Percentiles rank a stretch among this genome's conserved stretches.
Conservation (phyloP, 257 asterid species). For the Nicotiana obtusifolia region DNA sequence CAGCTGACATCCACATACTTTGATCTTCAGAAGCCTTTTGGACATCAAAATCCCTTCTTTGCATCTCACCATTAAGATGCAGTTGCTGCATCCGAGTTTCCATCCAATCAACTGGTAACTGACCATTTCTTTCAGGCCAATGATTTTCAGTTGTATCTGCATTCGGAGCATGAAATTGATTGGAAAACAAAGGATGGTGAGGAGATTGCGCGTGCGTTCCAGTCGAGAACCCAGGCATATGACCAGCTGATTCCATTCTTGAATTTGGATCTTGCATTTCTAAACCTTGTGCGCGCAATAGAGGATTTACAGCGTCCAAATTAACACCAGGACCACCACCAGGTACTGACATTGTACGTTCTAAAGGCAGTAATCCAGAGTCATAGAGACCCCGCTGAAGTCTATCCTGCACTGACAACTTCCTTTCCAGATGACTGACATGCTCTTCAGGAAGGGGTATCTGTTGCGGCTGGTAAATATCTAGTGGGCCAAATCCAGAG, state of each 20-base stretch:
- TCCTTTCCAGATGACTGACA: slow-evolving; percentile 59
- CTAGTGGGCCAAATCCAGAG: slow-evolving; percentile 66
- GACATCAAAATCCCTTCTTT: slow-evolving; percentile 55
- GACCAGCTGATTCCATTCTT: slow-evolving; percentile 58
- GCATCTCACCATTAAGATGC: slow-evolving; percentile 59
- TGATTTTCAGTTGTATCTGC: slow-evolving; percentile 48
- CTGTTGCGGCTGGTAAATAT: slow-evolving; percentile 61
- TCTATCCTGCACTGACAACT: slow-evolving; percentile 65
- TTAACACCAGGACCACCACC: slow-evolving; percentile 49
- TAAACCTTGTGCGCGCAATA: slow-evolving; percentile 61
- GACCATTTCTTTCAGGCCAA: slow-evolving; percentile 69
- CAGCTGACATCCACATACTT: slow-evolving; percentile 94
- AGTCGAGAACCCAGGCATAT: slow-evolving; percentile 55
- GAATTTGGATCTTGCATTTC: slow-evolving; percentile 71
- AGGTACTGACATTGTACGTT: slow-evolving; percentile 62
- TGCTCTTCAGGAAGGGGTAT: slow-evolving; percentile 62
- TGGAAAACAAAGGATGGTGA: slow-evolving; percentile 41
- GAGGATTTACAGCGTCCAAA: slow-evolving; percentile 50
- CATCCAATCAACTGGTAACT: slow-evolving; percentile 57
- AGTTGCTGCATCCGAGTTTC: slow-evolving; percentile 74
- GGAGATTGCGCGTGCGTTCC: slow-evolving; percentile 54
- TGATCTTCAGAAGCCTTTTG: slow-evolving; percentile 61
- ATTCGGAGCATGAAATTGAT: slow-evolving; percentile 43
- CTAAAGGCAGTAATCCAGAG: slow-evolving; percentile 54
- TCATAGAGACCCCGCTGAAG: slow-evolving; percentile 69